Base-by-base conservation (phyloP, 2,329 filamentous ascomycete genomes). In the Cladosporium sp. region DNA sequence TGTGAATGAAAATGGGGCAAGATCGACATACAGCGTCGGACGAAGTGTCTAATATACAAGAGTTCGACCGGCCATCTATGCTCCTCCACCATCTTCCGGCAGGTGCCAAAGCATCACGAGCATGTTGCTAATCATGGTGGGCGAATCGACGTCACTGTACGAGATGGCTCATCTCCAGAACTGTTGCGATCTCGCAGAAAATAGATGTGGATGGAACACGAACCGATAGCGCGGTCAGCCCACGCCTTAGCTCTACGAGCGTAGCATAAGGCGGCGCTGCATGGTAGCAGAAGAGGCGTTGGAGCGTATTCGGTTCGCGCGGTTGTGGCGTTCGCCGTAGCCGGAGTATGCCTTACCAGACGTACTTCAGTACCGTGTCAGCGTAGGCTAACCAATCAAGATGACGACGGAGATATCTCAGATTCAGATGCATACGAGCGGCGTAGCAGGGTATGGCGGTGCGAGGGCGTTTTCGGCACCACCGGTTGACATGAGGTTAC, bases 101-200 rank as follows among this genome's bases (percentile, higher is more conserved):
- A 30, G 36, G 36, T 40, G 45, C 25, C 45, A 32, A 48, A 48
- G 36, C 45, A 48, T 48, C 36, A 40, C 45, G 45, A 48, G 45
- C 36, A 4, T 48, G 45, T 32, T 48, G 45, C 45, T 48, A 48
- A 48, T 48, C 36, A 40, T 38, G 19, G 45, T 25, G n/a, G 13
- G 9, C 16, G 25, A 33, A 12, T 30, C 45, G 36, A 32, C 16
- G 45, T 40, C 45, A 40, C 32, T 16, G 30, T 39, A 40, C 45
- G 45, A 38, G 33, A 38, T 22, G 33, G 43, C 22, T 38, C 43
- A 48, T 16, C n/a, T n/a, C n/a, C 36, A 39, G 19, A 35, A 40
- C 45, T 48, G 35, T 48, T 9, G 39, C 12, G n/a, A 22, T n/a
- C 9, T 20, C 33, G 22, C 45, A 29, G 25, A 20, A 32, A 35